These are phyloP conservation scores for Diophrys sp. DNA, from an alignment of 73 alveolate genomes.

Conservation along the genomic window DNA sequence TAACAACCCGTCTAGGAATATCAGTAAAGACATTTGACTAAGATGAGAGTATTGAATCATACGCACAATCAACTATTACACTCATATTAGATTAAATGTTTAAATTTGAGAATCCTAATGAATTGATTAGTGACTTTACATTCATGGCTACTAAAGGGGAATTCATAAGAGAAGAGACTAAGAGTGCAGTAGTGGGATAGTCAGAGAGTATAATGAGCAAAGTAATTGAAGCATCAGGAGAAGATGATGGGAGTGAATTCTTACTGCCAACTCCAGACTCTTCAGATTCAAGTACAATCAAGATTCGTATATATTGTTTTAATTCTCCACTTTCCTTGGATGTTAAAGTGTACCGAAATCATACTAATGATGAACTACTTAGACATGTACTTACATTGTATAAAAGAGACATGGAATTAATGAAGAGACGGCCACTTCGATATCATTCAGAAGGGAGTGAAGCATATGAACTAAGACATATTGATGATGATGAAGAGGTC, in stretches of 20 bases:
- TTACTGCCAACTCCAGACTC: slow-evolving; percentile 5
- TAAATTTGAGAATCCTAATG: not conserved
- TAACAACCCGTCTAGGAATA: not conserved
- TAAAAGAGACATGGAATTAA: not conserved
- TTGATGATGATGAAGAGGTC: slow-evolving; percentile 50
- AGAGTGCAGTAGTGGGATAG: not conserved
- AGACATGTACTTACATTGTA: slow-evolving; percentile 26
- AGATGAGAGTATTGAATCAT: not conserved
- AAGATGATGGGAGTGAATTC: not conserved
- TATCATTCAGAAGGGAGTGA: slow-evolving; percentile 17
- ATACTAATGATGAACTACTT: not conserved
- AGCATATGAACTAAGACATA: slow-evolving; percentile 51
- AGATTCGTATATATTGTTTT: not conserved
- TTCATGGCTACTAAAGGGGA: not conserved
- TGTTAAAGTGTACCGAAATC: not conserved
- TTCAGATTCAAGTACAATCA: not conserved
- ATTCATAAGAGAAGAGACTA: not conserved
- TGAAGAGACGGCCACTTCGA: slow-evolving; percentile 9
- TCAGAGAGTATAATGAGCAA: not conserved
- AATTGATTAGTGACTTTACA: not conserved
- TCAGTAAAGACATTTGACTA: not conserved
- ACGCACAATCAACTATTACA: not conserved
- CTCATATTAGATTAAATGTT: not conserved
- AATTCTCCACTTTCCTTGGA: not conserved
- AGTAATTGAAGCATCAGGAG: not conserved